Base-by-base conservation (phyloP, 306 rosid genomes). In the Astragalus glycyphyllos region DNA sequence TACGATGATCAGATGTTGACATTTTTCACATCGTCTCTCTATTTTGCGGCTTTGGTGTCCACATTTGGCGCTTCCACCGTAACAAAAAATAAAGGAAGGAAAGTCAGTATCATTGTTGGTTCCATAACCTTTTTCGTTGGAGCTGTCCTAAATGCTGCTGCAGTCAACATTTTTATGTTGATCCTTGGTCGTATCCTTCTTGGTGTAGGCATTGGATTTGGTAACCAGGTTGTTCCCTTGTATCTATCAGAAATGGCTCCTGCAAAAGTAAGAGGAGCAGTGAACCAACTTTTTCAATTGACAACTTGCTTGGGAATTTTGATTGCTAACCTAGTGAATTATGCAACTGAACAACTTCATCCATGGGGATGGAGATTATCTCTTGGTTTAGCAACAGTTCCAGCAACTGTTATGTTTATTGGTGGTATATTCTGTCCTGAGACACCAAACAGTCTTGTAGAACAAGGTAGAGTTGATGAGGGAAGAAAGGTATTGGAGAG, bases 241-340 rank as follows among this genome's bases (percentile, higher is more conserved):
- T 92, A 92, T 77, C 97, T 92, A 11, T 88, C 97, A 0, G 97
- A 92, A 80, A 92, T 92, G 91, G 85, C 98, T 37, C 98, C 98
- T 1, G 91, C 91, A 0, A 86, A 92, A 61, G 78, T 84, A 10
- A 11, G 96, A 45, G 95, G 91, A 69, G 85, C 86, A 15, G 87
- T 88, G 61, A 91, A 91, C 81, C 97, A 86, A 60, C 96, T 88
- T 4, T 91, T 91, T 61, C 96, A 26, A 84, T 77, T 63, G 13
- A 91, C 96, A 45, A 87, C 97, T 8, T 89, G 96, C 69, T 44
- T 85, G 42, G 97, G 93, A 12, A 85, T 91, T 65, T 45, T 91
- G 60, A 1, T 85, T 9, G 97, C 97, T 4, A 91, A 82, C 69
- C 69, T 87, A 4, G 79, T 87, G 8, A 91, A 91, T 26, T 91